These are phyloP conservation scores for Mortierella alpina DNA, from an alignment of 192 early-diverging fungal species.

Conservation along the genomic window DNA sequence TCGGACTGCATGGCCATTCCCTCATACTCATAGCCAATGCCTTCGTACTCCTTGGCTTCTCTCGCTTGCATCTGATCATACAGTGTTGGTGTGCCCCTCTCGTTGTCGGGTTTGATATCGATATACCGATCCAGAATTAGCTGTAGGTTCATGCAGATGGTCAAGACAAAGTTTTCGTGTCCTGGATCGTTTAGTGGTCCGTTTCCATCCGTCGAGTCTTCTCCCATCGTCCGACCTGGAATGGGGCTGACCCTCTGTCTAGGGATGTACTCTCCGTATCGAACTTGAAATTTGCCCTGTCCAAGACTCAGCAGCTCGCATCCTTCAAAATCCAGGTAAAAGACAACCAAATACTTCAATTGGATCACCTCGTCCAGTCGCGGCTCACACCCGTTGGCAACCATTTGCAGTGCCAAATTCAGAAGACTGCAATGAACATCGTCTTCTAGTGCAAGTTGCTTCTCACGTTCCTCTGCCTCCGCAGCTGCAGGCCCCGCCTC, in stretches of 20 bases:
- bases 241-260: conserved; percentile 30
- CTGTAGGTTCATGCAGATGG: conserved; percentile 41
- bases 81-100: conserved; percentile 28
- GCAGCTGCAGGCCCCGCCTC: neutral
- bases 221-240: neutral
- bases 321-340: conserved; percentile 63
- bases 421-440: conserved; percentile 53
- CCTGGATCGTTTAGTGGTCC: conserved; percentile 36
- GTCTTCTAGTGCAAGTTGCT: conserved; percentile 37
- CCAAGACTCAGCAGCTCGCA: conserved; percentile 44
- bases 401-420: conserved; percentile 67
- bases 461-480: conserved; percentile 11
- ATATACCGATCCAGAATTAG: conserved; percentile 43
- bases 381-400: conserved; percentile 60
- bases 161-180: conserved; percentile 46
- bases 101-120: conserved; percentile 47
- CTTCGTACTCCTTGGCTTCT: neutral
- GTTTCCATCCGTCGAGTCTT: neutral
- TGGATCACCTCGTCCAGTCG: conserved; percentile 56
- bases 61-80: conserved; percentile 21
- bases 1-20: neutral
- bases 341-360: conserved; percentile 61
- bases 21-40: conserved; percentile 2
- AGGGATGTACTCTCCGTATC: conserved; percentile 58
- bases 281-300: conserved; percentile 49